Percentiles rank a stretch among this genome's conserved stretches.
These are phyloP conservation scores for Paracamarosporium sp. DNA, from an alignment of 2,329 filamentous ascomycete species.

Conservation along the genomic window DNA sequence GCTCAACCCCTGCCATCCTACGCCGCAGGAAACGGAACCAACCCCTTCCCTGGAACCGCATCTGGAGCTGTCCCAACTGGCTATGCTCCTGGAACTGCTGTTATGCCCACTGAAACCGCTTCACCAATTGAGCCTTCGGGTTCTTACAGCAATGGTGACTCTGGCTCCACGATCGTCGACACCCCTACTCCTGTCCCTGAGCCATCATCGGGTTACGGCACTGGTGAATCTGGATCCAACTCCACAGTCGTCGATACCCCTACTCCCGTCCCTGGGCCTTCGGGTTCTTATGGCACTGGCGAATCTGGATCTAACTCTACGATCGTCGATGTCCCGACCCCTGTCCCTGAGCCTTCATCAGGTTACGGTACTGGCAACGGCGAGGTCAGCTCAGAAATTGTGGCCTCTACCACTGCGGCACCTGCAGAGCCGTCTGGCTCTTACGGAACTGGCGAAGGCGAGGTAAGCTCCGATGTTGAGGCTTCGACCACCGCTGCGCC, in stretches of 20 bases:
- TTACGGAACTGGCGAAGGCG: neutral
- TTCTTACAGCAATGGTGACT: neutral
- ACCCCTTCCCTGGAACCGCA: neutral
- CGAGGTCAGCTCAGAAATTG: neutral
- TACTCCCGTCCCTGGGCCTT: neutral
- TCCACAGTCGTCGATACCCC: neutral
- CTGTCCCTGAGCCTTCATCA: neutral
- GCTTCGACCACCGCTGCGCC: neutral
- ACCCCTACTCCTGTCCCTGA: neutral
- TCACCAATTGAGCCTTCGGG: neutral
- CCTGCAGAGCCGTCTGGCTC: neutral
- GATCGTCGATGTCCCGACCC: neutral
- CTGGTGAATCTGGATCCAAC: neutral
- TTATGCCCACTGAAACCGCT: neutral
- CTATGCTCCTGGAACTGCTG: neutral
- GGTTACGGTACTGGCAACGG: neutral
- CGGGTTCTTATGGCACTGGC: neutral
- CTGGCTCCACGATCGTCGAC: neutral
- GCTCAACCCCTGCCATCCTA: neutral
- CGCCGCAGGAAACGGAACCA: conserved; percentile 1
- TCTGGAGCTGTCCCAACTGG: neutral
- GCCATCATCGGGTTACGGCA: neutral
- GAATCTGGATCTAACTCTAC: neutral
- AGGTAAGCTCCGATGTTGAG: neutral
- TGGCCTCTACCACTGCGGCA: neutral